A percentile compares a stretch with the other conserved stretches of the same genome.
These are phyloP conservation scores for Globisporangium barbulae DNA, from an alignment of 352 stramenopile genomes.

Conservation along the genomic window DNA sequence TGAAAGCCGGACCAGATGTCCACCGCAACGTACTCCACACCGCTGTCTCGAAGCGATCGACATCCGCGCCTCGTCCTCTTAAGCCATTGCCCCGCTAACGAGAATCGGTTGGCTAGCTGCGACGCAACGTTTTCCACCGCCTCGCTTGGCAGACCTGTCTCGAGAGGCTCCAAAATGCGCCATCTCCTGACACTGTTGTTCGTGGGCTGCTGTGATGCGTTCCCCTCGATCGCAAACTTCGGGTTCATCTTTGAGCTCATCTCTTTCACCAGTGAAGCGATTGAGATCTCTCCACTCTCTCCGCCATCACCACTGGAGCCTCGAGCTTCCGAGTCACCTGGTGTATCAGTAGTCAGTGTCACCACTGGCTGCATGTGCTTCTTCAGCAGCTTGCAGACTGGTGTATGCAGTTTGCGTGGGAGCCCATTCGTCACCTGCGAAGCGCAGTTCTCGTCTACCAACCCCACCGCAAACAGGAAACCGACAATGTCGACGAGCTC, in stretches of 20 bases:
- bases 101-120: neutral
- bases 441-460: constrained; percentile 16
- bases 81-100: neutral
- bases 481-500: constrained; percentile 32
- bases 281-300: constrained; percentile 2
- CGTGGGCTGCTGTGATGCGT: neutral
- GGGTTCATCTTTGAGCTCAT: neutral
- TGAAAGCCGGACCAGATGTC: constrained; percentile 8
- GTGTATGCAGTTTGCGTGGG: constrained; percentile 20
- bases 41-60: neutral
- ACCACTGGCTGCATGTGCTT: constrained; percentile 18
- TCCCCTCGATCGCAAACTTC: neutral
- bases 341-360: neutral
- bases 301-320: neutral
- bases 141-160: neutral
- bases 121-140: neutral
- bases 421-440: constrained; percentile 31
- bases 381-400: constrained; percentile 28
- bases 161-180: neutral
- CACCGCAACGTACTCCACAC: neutral
- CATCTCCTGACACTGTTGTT: neutral
- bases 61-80: neutral
- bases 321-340: neutral
- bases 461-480: constrained; percentile 24
- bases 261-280: neutral